Conservation (phyloP, 2,329 filamentous ascomycete genomes). For the Endoconidiophora polonica region DNA sequence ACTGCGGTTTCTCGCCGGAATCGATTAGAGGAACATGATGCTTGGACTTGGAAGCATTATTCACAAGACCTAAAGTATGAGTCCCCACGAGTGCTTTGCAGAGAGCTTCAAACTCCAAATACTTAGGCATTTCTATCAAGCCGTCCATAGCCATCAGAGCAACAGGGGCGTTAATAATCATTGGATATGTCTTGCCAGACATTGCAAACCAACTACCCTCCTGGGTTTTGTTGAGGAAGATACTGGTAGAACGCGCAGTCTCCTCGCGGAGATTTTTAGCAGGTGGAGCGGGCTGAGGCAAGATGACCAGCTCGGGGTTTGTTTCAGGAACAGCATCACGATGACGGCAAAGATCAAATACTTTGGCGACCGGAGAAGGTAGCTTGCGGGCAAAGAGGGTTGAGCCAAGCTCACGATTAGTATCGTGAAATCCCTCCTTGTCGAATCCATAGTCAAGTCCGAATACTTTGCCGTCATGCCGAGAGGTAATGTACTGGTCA, state of each 20-base stretch:
- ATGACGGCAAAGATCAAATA: conserved; percentile 75
- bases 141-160: conserved; percentile 29
- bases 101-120: conserved; percentile 26
- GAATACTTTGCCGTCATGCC: conserved; percentile 69
- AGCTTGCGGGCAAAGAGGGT: conserved; percentile 54
- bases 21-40: conserved; percentile 25
- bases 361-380: conserved; percentile 62
- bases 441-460: conserved; percentile 50
- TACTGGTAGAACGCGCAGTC: conserved; percentile 41
- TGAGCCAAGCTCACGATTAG: conserved; percentile 22
- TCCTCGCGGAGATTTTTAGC: conserved; percentile 31
- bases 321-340: conserved; percentile 42
- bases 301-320: conserved; percentile 62
- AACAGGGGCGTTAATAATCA: conserved; percentile 52
- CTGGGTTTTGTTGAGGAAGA: conserved; percentile 78
- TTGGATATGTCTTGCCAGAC: conserved; percentile 71
- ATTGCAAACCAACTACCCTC: conserved; percentile 87
- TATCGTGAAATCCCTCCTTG: conserved; percentile 21
- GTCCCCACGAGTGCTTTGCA: conserved; percentile 53
- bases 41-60: conserved; percentile 17
- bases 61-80: conserved; percentile 38
- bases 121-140: conserved; percentile 28
- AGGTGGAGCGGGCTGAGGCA: conserved; percentile 68
- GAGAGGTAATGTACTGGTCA: conserved; percentile 73
- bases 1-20: conserved; percentile 17